Base-by-base conservation (phyloP, 129 eudicot species). In the Centella asiatica region DNA sequence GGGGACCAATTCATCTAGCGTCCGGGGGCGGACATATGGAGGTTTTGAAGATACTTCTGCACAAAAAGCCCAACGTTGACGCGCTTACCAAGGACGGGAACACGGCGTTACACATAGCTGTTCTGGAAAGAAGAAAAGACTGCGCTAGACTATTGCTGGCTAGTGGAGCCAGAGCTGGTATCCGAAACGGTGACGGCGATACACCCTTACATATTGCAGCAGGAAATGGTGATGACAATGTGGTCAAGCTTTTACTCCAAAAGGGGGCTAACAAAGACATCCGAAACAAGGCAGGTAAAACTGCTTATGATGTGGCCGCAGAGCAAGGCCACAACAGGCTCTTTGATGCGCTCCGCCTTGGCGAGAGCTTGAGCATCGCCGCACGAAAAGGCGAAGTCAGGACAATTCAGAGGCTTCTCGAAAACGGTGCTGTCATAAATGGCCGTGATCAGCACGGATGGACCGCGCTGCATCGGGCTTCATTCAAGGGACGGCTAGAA, bases 381-480 rank as follows among this genome's bases (percentile, higher is more conserved):
- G 86, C 89, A 4, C 67, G 89, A 18, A 88, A 84, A 42, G 96
- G 96, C 9, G 96, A 88, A 19, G 67, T 77, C 28, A 76, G 86
- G 66, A 46, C 77, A 44, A 57, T 88, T 25, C 71, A 61, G 2
- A 47, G 79, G 64, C 68, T 84, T 18, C 74, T 88, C 0, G 93
- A 88, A 36, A 76, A 74, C 1, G 96, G 96, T 0, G 96, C 89
- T 6, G 57, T 62, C 6, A 71, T 88, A 39, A 88, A 84, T 40
- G 96, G 93, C 23, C 61, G 44, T 0, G 96, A 88, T 66, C 93
- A 84, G 49, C 82, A 84, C n/a, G 86, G 89, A 1, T 88, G 96
- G 96, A 88, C 93, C 0, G 82, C 74, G 5, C 76, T 88, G 51
- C 96, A 88, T 44, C 76, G 93, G 64, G 89, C 93, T 1, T 58